Percentiles rank a stretch among this genome's conserved stretches.
These are phyloP conservation scores for Torrubiella hemipterigena DNA, from an alignment of 2,329 filamentous ascomycete species.

Conservation along the genomic window DNA sequence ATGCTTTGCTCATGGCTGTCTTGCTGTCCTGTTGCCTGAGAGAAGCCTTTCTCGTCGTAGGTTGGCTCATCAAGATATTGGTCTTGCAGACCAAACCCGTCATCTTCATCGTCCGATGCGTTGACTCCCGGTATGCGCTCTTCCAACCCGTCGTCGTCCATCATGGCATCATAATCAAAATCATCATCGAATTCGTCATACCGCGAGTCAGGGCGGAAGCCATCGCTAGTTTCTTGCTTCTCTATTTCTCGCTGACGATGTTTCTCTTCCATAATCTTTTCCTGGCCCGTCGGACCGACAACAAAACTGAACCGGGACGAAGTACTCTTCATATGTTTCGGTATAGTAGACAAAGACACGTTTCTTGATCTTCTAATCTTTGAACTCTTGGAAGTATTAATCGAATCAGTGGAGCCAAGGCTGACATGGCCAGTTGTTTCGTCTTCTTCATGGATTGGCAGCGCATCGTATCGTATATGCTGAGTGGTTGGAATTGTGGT, in stretches of 20 bases:
- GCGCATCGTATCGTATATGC: too few relatives aligned
- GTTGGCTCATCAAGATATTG: slow-evolving; percentile 11
- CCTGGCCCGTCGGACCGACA: slow-evolving; percentile 54
- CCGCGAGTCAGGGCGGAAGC: slow-evolving; percentile 34
- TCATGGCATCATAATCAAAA: slow-evolving; percentile 51
- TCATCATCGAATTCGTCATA: slow-evolving; percentile 50
- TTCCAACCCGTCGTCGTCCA: slow-evolving; percentile 53
- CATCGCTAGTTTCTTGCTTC: slow-evolving; percentile 31
- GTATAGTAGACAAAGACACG: slow-evolving; percentile 36
- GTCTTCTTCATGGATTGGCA: too few relatives aligned
- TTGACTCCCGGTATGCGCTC: slow-evolving; percentile 54
- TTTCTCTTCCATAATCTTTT: slow-evolving; percentile 60
- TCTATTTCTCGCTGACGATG: slow-evolving; percentile 57
- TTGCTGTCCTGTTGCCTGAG: slow-evolving; percentile 21
- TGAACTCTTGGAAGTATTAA: too few relatives aligned
- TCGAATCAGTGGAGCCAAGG: too few relatives aligned
- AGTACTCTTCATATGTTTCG: slow-evolving; percentile 60
- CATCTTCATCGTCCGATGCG: slow-evolving; percentile 32
- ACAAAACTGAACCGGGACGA: slow-evolving; percentile 76
- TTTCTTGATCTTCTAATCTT: slow-evolving; percentile 33
- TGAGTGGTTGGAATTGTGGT: too few relatives aligned
- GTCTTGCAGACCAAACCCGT: slow-evolving; percentile 19
- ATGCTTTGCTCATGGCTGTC: slow-evolving; percentile 47
- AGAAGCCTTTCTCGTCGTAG: slow-evolving; percentile 13
- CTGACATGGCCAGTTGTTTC: too few relatives aligned